phyloP scores from a whole-genome alignment of 1,284 basidiomycete genomes.

The Athelia psychrophila region DNA sequence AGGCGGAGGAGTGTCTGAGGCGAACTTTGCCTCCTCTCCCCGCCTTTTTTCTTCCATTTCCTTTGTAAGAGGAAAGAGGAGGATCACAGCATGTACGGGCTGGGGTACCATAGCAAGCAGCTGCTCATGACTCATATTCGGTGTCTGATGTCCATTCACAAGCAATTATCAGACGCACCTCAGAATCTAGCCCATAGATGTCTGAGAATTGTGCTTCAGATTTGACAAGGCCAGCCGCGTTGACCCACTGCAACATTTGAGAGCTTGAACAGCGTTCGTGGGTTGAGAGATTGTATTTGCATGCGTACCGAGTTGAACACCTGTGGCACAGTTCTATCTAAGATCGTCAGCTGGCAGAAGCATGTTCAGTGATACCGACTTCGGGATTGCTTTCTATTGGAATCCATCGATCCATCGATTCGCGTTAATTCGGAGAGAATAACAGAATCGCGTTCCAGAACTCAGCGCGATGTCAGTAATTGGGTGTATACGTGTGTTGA shows the following conservation, averaged over 20 bases:
- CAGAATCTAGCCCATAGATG: slow-evolving; percentile 78
- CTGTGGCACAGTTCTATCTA: slow-evolving; percentile 25
- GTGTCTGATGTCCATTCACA: neutral
- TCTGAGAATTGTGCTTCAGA: slow-evolving; percentile 69
- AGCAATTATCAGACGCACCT: slow-evolving; percentile 33
- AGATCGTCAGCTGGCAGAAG: slow-evolving; percentile 7
- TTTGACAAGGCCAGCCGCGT: slow-evolving; percentile 65
- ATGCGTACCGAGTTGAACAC: slow-evolving; percentile 48
- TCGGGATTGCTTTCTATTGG: slow-evolving; percentile 79
- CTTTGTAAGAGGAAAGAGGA: slow-evolving; percentile 76
- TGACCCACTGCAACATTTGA: slow-evolving; percentile 60
- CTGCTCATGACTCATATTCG: slow-evolving; percentile 30
- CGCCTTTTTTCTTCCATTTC: slow-evolving; percentile 47
- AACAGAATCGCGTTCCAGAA: too few relatives aligned
- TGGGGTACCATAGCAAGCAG: slow-evolving; percentile 65
- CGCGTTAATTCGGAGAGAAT: too few relatives aligned
- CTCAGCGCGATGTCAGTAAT: too few relatives aligned
- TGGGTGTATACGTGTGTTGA: too few relatives aligned
- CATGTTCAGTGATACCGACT: slow-evolving; percentile 30
- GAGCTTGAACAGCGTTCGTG: too few relatives aligned
- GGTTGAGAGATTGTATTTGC: slow-evolving; percentile 4
- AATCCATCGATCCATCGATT: slow-evolving; percentile 70
- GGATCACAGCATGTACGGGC: slow-evolving; percentile 77
- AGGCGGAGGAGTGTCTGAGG: slow-evolving; percentile 43
- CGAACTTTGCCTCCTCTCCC: slow-evolving; percentile 55